These are phyloP conservation scores for Boehmeria nivea DNA, from an alignment of 306 rosid genomes.

Conservation along the genomic window DNA sequence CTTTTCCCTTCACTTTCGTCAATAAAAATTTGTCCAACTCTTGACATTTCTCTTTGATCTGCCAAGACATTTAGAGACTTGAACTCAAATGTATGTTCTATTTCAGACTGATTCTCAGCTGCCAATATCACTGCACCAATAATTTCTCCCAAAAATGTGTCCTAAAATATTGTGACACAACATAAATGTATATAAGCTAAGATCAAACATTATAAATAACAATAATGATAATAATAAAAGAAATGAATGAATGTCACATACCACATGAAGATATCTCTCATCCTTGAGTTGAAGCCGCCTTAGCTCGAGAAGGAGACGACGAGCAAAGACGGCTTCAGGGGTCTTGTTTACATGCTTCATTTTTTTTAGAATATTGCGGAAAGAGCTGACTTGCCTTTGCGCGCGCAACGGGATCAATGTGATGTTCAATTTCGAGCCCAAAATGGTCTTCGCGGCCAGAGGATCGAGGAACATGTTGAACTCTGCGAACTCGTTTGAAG, in stretches of 20 bases:
- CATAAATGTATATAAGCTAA: too few species aligned
- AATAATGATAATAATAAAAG: too few species aligned
- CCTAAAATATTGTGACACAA: conserved; percentile 41
- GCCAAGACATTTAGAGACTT: conserved; percentile 35
- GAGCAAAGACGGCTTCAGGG: conserved; percentile 43
- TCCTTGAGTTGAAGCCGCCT: conserved; percentile 28
- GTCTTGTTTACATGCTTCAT: conserved; percentile 16
- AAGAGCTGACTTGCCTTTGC: conserved; percentile 40
- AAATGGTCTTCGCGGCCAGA: conserved; percentile 43
- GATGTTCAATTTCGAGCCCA: conserved; percentile 36
- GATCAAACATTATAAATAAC: too few species aligned
- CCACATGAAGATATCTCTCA: conserved; percentile 51
- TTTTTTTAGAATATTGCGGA: conserved; percentile 17
- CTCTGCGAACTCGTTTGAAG: conserved; percentile 57
- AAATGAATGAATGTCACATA: conserved; percentile 8
- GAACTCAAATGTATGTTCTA: conserved; percentile 27
- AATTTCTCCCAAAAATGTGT: conserved; percentile 50
- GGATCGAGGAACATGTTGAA: conserved; percentile 62
- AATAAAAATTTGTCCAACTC: conserved; percentile 29
- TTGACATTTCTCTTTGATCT: conserved; percentile 24
- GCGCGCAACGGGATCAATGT: conserved; percentile 40
- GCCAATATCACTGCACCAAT: conserved; percentile 44
- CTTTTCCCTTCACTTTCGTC: conserved; percentile 39
- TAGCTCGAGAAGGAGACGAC: conserved; percentile 32
- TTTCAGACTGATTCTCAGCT: conserved; percentile 7